Evolutionary conservation across 2,329 filamentous ascomycete species (phyloP).

Genomic region (Xylariaceae sp.): DNA sequence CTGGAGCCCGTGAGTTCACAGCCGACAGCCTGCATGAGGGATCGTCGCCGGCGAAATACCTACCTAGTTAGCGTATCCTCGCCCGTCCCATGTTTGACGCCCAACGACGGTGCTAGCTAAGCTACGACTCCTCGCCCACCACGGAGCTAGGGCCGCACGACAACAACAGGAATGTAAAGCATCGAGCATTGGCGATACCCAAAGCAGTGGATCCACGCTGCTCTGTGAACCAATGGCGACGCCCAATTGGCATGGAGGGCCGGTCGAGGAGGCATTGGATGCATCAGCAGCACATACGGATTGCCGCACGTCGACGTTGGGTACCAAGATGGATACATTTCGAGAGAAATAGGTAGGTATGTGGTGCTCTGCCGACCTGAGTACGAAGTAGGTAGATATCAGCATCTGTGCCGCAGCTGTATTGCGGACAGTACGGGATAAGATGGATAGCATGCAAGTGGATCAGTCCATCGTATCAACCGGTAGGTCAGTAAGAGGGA

Average conservation of each 20-base stretch:
- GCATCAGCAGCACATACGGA: conserved; percentile 2
- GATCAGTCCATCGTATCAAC: too few species aligned
- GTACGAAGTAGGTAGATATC: neutral
- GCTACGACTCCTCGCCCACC: neutral
- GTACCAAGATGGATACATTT: conserved; percentile 18
- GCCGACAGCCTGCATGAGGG: conserved; percentile 12
- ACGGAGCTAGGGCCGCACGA: conserved; percentile 5
- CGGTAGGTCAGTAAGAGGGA: too few species aligned
- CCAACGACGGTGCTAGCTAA: conserved; percentile 20
- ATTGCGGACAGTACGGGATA: neutral
- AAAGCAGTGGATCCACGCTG: conserved; percentile 12
- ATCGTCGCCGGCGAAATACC: conserved; percentile 5
- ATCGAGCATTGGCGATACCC: conserved; percentile 23
- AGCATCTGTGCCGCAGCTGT: neutral
- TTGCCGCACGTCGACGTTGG: conserved; percentile 9
- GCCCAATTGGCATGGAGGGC: conserved; percentile 24
- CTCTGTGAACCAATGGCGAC: conserved; percentile 24
- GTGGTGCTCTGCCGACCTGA: conserved; percentile 2
- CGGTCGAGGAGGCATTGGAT: conserved; percentile 11
- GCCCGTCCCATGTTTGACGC: conserved; percentile 25
- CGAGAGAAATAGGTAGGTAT: neutral
- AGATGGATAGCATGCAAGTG: neutral
- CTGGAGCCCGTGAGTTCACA: conserved; percentile 11
- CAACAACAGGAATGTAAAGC: conserved; percentile 10
- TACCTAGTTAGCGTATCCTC: conserved; percentile 5